Evolutionary conservation across 148 eudicot genomes (phyloP).

Genomic region (Dysphania ambrosioides): DNA sequence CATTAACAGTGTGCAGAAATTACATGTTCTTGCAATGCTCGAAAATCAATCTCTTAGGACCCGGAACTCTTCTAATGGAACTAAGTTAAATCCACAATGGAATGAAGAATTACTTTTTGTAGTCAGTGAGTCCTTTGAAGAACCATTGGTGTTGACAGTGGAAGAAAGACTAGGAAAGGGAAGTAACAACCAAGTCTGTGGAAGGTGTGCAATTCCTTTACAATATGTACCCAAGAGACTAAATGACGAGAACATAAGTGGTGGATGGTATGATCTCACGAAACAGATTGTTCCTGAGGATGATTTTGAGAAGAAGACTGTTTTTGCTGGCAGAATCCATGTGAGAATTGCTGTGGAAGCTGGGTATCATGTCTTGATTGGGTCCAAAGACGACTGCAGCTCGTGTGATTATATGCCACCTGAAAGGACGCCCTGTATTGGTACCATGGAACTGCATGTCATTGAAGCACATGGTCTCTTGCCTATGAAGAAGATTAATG

Average conservation of each 20-base stretch:
- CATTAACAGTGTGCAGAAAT: too few relatives aligned
- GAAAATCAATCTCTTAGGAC: slow-evolving; percentile 51
- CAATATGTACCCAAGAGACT: slow-evolving; percentile 31
- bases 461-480: slow-evolving; percentile 47
- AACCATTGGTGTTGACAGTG: slow-evolving; percentile 44
- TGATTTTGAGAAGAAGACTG: slow-evolving; percentile 43
- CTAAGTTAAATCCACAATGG: slow-evolving; percentile 47
- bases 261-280: slow-evolving; percentile 57
- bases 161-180: slow-evolving; percentile 37
- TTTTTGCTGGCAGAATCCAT: slow-evolving; percentile 53
- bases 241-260: slow-evolving; percentile 42
- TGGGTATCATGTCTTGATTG: slow-evolving; percentile 63
- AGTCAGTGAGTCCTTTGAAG: slow-evolving; percentile 60
- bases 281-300: slow-evolving; percentile 36
- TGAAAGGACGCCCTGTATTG: slow-evolving; percentile 56
- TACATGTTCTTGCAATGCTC: slow-evolving; percentile 33
- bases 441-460: slow-evolving; percentile 53
- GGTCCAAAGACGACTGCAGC: slow-evolving; percentile 36
- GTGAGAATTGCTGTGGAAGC: slow-evolving; percentile 54
- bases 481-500: slow-evolving; percentile 51
- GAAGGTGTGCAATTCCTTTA: slow-evolving; percentile 41
- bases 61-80: slow-evolving; percentile 24
- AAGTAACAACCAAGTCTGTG: slow-evolving; percentile 38
- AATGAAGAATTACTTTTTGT: slow-evolving; percentile 65
- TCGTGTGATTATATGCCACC: slow-evolving; percentile 51